Conservation (phyloP, 1,284 basidiomycete genomes). For the Inonotus hispidus region DNA sequence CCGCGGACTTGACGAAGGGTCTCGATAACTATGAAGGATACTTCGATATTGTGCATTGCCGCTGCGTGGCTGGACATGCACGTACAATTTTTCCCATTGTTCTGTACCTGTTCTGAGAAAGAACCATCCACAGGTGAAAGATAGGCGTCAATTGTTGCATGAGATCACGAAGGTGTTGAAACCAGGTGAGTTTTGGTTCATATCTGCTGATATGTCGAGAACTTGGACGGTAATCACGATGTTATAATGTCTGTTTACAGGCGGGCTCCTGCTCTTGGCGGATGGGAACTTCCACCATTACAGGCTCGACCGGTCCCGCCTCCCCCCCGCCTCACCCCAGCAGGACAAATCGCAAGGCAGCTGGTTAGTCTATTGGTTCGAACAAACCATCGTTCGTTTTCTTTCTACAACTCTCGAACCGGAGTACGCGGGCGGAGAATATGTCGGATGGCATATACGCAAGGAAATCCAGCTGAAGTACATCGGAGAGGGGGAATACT, state of each 20-base stretch:
- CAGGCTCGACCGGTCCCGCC: neutral
- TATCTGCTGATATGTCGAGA: too few species aligned
- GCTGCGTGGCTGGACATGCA: slow-evolving; percentile 19
- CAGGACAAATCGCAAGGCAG: neutral
- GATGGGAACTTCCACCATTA: slow-evolving; percentile 11
- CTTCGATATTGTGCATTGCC: slow-evolving; percentile 17
- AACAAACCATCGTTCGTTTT: neutral
- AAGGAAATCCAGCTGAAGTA: slow-evolving; percentile 1
- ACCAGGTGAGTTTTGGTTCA: slow-evolving; percentile 9
- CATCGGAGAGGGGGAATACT: slow-evolving; percentile 2
- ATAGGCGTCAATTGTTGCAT: slow-evolving; percentile 5
- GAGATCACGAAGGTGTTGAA: slow-evolving; percentile 11
- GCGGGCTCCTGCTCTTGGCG: slow-evolving; percentile 12
- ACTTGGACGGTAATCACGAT: neutral
- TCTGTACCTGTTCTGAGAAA: neutral
- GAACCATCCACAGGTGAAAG: neutral
- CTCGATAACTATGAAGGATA: slow-evolving; percentile 6
- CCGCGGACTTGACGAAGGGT: slow-evolving; percentile 11
- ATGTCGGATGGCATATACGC: neutral
- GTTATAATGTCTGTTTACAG: neutral
- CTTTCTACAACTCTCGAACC: neutral
- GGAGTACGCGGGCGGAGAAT: slow-evolving; percentile 8
- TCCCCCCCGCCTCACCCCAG: neutral
- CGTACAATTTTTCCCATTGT: neutral
- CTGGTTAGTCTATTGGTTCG: slow-evolving; percentile 10